These are phyloP conservation scores for Solanum clarkiae DNA, from an alignment of 257 asterid genomes.

Conservation along the genomic window DNA sequence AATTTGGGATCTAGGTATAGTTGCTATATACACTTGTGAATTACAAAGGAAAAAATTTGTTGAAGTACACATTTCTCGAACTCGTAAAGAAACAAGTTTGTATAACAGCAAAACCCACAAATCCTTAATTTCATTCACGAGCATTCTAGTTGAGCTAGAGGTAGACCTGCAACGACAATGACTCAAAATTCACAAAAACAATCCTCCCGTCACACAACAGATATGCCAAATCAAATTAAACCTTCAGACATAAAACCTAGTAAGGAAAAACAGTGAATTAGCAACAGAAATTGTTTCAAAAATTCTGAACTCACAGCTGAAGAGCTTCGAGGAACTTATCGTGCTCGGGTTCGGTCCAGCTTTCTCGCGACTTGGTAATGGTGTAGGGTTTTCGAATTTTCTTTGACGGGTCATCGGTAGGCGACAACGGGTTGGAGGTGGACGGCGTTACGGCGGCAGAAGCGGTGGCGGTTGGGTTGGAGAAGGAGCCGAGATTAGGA, in stretches of 20 bases:
- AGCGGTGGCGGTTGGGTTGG: slow-evolving; percentile 24
- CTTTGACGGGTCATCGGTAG: slow-evolving; percentile 49
- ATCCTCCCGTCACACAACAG: background rate
- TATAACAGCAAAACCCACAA: background rate
- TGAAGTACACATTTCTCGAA: background rate
- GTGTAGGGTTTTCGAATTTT: slow-evolving; percentile 84
- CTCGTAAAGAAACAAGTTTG: background rate
- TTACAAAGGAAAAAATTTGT: background rate
- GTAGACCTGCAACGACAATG: background rate
- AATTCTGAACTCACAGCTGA: slow-evolving; percentile 53
- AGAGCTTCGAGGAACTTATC: slow-evolving; percentile 94
- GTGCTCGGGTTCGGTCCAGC: slow-evolving; percentile 96
- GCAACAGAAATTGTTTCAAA: background rate
- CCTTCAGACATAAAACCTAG: slow-evolving; percentile 22
- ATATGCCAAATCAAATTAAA: background rate
- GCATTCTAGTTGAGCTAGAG: background rate
- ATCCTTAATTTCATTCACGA: background rate
- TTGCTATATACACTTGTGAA: background rate
- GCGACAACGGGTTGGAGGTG: slow-evolving; percentile 17
- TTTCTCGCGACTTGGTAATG: slow-evolving; percentile 80
- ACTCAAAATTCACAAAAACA: background rate
- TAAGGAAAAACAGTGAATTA: background rate
- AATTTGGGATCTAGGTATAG: background rate
- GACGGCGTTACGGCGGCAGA: slow-evolving; percentile 9
- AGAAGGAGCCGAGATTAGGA: slow-evolving; percentile 48